Evolutionary conservation across 306 rosid genomes (phyloP), one percentile per base, ranked within the genome.

Genomic region (Carpinus viminea): DNA sequence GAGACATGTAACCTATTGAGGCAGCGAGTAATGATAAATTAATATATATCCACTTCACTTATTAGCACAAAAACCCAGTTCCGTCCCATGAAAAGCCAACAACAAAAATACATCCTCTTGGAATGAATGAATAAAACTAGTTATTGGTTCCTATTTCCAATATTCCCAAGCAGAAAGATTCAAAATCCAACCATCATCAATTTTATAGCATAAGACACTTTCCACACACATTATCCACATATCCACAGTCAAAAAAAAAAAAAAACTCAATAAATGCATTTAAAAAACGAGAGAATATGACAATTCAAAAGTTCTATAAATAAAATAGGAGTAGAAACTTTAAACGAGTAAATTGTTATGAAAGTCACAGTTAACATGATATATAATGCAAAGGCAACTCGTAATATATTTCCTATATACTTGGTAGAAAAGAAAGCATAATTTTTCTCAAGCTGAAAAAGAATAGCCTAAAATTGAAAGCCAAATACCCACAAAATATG

Each of bases 401-500:
- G 26, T 41, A 66, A 66, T 66, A 38, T 38, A 38, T 38, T n/a
- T 15, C 48, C 16, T 31, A 34, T 36, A 34, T 15, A 34, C 70
- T 60, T 13, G 46, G 2, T 36, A 18, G 6, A 64, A 64, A 12
- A 34, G 46, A 41, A 66, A 43, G 9, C 72, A 66, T 66, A 66
- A 36, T 18, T 66, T 66, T 66, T 10, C 13, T 24, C n/a, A 74
- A 56, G 43, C 7, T 47, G 20, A 12, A 60, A 36, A 76, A 65
- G n/a, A 55, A 50, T 43, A 31, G 9, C 24, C 36, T 8, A 43
- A 53, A 76, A 82, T 62, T 26, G 60, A 65, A 62, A 79, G 24
- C 34, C n/a, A 70, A 4, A 20, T 11, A 38, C 31, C 26, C 59
- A 61, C 66, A 71, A 53, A 72, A 28, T 46, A 81, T 41, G 79